phyloP scores from a whole-genome alignment of 2,329 filamentous ascomycete genomes.

The Phoma sp. region DNA sequence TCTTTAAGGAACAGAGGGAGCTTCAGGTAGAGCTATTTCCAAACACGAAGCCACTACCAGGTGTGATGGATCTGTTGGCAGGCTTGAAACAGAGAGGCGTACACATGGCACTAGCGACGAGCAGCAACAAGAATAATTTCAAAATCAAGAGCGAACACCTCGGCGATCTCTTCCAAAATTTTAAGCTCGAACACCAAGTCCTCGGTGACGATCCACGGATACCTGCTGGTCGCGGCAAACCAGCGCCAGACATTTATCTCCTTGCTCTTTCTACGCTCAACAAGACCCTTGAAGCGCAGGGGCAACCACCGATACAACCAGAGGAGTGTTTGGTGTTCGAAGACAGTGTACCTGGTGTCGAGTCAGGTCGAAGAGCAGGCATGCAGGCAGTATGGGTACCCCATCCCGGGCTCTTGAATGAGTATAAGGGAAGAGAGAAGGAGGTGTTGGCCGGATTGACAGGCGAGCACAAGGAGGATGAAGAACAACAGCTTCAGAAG shows the following conservation, averaged over 20 bases:
- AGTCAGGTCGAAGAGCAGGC: constrained; percentile 85
- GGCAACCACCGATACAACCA: constrained; percentile 69
- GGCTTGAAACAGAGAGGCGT: constrained; percentile 66
- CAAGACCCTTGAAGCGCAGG: constrained; percentile 66
- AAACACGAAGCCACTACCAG: constrained; percentile 75
- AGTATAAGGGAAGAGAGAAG: constrained; percentile 77
- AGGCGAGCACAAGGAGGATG: constrained; percentile 70
- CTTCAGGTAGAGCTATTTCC: constrained; percentile 78
- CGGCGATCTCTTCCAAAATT: constrained; percentile 65
- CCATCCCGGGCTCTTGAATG: constrained; percentile 76
- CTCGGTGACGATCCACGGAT: constrained; percentile 87
- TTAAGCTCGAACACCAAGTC: constrained; percentile 72
- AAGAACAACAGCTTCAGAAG: constrained; percentile 43
- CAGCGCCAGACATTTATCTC: constrained; percentile 91
- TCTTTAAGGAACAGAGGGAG: constrained; percentile 62
- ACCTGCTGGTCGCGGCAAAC: constrained; percentile 82
- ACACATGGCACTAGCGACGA: constrained; percentile 87
- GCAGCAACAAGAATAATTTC: constrained; percentile 75
- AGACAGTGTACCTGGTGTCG: constrained; percentile 91
- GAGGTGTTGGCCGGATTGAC: constrained; percentile 84
- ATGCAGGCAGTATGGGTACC: constrained; percentile 96
- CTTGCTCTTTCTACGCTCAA: constrained; percentile 88
- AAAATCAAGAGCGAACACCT: constrained; percentile 73
- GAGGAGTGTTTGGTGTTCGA: constrained; percentile 96
- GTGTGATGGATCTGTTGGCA: constrained; percentile 72